phyloP scores from a whole-genome alignment of 2,329 filamentous ascomycete species.

The Botryotinia narcissicola region DNA sequence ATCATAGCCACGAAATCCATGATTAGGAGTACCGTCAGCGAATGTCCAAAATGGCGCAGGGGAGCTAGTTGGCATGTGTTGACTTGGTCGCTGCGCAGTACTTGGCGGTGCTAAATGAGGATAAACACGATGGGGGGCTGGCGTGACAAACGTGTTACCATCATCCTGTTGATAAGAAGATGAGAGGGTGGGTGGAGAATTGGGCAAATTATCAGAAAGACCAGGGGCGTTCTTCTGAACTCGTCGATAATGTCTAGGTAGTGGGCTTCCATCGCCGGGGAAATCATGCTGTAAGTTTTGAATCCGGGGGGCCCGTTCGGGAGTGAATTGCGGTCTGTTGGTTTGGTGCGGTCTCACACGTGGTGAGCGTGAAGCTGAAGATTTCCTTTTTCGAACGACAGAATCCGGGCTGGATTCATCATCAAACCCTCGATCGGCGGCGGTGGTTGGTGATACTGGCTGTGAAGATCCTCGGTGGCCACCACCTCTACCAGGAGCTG shows the following conservation, averaged over 20 bases:
- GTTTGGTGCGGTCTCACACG: constrained; percentile 50
- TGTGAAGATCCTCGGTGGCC: constrained; percentile 67
- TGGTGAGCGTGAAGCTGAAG: constrained; percentile 54
- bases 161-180: constrained; percentile 63
- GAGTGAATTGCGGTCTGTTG: constrained; percentile 50
- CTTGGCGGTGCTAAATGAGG: constrained; percentile 76
- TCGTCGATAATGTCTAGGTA: constrained; percentile 54
- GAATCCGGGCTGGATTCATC: constrained; percentile 52
- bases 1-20: constrained; percentile 49
- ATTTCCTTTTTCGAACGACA: constrained; percentile 55
- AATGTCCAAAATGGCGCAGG: constrained; percentile 90
- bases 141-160: constrained; percentile 62
- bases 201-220: constrained; percentile 51
- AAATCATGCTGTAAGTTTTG: constrained; percentile 29
- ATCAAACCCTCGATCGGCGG: constrained; percentile 57
- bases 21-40: constrained; percentile 68
- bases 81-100: constrained; percentile 76
- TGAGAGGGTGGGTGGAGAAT: constrained; percentile 57
- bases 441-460: constrained; percentile 60
- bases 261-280: constrained; percentile 55
- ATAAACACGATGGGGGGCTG: constrained; percentile 69
- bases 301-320: constrained; percentile 51
- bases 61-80: constrained; percentile 82
- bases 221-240: constrained; percentile 46
- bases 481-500: constrained; percentile 55